Percentiles rank a stretch among this genome's conserved stretches.
These are phyloP conservation scores for Aureobasidium leucospermi DNA, from an alignment of 2,329 filamentous ascomycete genomes.

Conservation along the genomic window DNA sequence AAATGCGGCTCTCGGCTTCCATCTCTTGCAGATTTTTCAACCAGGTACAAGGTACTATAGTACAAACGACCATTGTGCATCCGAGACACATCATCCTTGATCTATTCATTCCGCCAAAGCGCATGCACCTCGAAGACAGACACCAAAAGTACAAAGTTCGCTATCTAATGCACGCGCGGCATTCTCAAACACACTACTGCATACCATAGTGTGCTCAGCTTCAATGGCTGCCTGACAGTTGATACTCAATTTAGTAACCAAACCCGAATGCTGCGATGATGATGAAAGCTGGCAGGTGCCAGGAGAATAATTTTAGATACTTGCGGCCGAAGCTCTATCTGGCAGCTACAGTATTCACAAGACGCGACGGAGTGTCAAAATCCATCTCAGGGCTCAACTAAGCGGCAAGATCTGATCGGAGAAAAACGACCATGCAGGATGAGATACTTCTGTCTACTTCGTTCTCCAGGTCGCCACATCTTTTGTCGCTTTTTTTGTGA, in stretches of 20 bases:
- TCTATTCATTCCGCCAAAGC: not conserved
- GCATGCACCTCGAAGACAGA: not conserved
- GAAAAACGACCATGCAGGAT: not conserved
- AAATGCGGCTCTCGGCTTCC: not conserved
- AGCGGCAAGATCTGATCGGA: not conserved
- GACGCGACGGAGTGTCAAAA: not conserved
- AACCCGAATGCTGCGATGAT: not conserved
- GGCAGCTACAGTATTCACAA: not conserved
- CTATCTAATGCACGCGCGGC: slow-evolving; percentile 3
- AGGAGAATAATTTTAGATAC: not conserved
- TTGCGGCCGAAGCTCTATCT: not conserved
- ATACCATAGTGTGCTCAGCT: not conserved
- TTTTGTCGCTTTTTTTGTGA: not conserved
- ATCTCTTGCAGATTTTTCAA: not conserved
- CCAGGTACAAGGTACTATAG: not conserved
- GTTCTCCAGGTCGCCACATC: not conserved
- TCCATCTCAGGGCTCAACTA: not conserved
- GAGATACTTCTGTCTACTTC: not conserved
- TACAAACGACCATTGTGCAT: too few relatives aligned
- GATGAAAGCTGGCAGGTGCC: not conserved
- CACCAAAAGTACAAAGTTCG: not conserved
- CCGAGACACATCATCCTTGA: not conserved
- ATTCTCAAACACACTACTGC: slow-evolving; percentile 9
- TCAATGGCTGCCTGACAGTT: not conserved
- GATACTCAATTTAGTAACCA: not conserved